Percentiles rank a stretch among this genome's conserved stretches.
These are phyloP conservation scores for Porphyrellus cyaneotinctus DNA, from an alignment of 768 basidiomycete species.

Conservation along the genomic window DNA sequence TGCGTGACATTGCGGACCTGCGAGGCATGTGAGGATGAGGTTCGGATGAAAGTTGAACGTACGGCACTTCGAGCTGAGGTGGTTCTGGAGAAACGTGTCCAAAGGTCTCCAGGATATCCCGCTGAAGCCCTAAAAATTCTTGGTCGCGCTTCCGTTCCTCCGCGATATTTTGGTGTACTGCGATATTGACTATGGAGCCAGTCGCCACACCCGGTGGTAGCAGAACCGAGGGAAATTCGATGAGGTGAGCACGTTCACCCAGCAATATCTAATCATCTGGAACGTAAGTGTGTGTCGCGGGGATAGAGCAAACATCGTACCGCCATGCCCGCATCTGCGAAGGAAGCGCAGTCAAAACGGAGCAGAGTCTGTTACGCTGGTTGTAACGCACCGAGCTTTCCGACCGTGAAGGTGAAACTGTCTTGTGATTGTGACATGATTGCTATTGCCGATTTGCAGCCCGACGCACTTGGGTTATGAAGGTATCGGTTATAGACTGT, in stretches of 20 bases:
- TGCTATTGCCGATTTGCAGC: conserved; percentile 2
- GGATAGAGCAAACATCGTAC: conserved; percentile 39
- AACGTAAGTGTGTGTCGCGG: background rate
- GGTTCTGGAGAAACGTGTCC: conserved; percentile 62
- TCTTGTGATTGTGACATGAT: conserved; percentile 44
- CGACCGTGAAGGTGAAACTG: conserved; percentile 88
- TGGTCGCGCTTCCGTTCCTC: conserved; percentile 81
- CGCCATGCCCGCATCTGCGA: conserved; percentile 92
- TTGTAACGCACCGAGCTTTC: conserved; percentile 76
- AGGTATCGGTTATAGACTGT: conserved; percentile 1
- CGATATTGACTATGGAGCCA: conserved; percentile 96
- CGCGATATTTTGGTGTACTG: conserved; percentile 79
- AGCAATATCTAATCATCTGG: conserved; percentile 64
- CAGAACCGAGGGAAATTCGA: conserved; percentile 95
- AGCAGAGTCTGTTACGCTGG: conserved; percentile 1
- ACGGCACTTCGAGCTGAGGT: conserved; percentile 68
- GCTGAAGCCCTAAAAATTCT: conserved; percentile 84
- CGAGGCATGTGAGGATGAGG: background rate
- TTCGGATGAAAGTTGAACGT: background rate
- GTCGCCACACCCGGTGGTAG: conserved; percentile 89
- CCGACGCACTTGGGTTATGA: conserved; percentile 5
- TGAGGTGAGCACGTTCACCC: conserved; percentile 91
- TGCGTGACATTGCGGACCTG: conserved; percentile 93
- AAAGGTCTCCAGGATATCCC: conserved; percentile 71
- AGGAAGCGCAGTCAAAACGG: conserved; percentile 5